Evolutionary conservation across 2,329 filamentous ascomycete species (phyloP).

Genomic region (Pyricularia grisea): DNA sequence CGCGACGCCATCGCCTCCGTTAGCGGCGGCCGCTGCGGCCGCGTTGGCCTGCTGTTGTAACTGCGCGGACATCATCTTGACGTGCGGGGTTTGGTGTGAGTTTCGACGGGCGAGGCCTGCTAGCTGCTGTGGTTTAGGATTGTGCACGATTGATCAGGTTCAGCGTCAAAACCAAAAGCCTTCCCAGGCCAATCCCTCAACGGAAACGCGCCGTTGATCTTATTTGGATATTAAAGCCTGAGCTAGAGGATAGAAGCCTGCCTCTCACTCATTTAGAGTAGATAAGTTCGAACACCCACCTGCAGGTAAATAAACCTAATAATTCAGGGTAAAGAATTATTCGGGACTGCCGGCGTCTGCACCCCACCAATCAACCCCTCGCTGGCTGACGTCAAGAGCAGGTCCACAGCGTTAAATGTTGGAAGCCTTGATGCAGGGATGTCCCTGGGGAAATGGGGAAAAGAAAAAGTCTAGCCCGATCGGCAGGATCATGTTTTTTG

Average conservation of each 20-base stretch:
- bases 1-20: constrained; percentile 5
- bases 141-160: background rate
- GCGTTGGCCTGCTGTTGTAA: constrained; percentile 15
- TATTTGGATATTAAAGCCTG: background rate
- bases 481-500: too few relatives aligned
- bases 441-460: background rate
- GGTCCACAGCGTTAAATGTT: background rate
- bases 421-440: background rate
- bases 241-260: background rate
- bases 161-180: too few relatives aligned
- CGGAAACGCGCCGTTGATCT: background rate
- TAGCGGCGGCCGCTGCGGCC: background rate
- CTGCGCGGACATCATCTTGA: constrained; percentile 22
- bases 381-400: background rate
- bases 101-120: background rate
- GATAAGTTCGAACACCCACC: background rate
- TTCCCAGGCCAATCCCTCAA: background rate
- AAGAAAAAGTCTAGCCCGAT: too few relatives aligned
- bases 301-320: background rate
- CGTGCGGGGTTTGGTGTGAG: background rate
- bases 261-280: background rate
- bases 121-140: background rate
- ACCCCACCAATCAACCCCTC: background rate
- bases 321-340: background rate
- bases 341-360: background rate